Evolutionary conservation across 768 basidiomycete species (phyloP).

Genomic region (Macrocybe gigantea): DNA sequence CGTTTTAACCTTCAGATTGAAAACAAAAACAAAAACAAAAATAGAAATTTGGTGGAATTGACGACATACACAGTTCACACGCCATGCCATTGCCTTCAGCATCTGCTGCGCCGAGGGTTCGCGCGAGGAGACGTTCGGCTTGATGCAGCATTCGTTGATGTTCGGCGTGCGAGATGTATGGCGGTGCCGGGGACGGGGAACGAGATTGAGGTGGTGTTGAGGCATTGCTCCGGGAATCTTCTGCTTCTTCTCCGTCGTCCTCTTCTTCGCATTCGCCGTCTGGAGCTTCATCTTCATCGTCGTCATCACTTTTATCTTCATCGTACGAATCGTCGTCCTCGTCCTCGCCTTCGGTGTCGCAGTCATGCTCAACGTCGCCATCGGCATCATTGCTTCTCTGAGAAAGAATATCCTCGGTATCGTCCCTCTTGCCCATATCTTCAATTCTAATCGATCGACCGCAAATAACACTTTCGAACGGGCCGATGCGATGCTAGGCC

Average conservation of each 20-base stretch:
- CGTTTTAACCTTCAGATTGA: too few species aligned
- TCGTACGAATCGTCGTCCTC: conserved; percentile 8
- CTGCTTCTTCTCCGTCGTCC: conserved; percentile 4
- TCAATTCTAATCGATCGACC: conserved; percentile 58
- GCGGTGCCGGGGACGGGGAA: conserved; percentile 11
- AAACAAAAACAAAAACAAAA: too few species aligned
- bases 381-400: conserved; percentile 14
- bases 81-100: conserved; percentile 25
- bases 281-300: conserved; percentile 8
- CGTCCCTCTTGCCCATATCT: conserved; percentile 29
- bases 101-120: conserved; percentile 24
- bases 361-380: conserved; percentile 15
- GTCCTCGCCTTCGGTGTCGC: conserved; percentile 13
- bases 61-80: conserved; percentile 22
- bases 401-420: too few species aligned
- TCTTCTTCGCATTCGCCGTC: conserved; percentile 8
- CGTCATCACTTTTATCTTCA: conserved; percentile 8
- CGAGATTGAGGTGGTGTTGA: conserved; percentile 8
- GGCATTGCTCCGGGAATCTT: conserved; percentile 11
- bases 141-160: conserved; percentile 20
- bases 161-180: conserved; percentile 13
- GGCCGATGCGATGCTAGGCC: conserved; percentile 57
- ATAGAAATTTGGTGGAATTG: too few species aligned
- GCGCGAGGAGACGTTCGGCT: conserved; percentile 27
- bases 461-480: conserved; percentile 57